Evolutionary conservation across 306 rosid genomes (phyloP).

Genomic region (Cucurbita pepo): DNA sequence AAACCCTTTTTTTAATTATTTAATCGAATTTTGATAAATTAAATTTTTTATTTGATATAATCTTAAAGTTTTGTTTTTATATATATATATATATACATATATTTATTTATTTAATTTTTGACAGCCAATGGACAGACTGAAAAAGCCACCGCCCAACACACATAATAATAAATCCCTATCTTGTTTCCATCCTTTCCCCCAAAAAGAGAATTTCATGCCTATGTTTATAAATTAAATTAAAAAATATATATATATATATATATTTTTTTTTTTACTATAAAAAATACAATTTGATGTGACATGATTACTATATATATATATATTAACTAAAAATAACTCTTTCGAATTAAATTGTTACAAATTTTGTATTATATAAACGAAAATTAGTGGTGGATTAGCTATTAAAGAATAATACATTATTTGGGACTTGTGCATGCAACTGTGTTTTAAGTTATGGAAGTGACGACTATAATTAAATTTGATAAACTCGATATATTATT

Average conservation of each 20-base stretch:
- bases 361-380: no score
- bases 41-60: no score
- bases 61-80: no score
- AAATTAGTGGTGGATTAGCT: neutral
- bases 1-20: no score
- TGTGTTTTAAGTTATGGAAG: neutral
- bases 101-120: neutral
- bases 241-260: no score
- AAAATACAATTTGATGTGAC: neutral
- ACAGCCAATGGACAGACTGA: neutral
- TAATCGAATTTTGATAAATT: no score
- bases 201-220: neutral
- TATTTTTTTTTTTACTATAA: neutral
- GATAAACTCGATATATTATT: neutral
- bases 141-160: conserved; percentile 8
- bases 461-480: neutral
- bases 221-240: neutral
- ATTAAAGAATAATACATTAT: neutral
- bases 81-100: no score
- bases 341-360: no score
- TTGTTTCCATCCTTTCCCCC: neutral
- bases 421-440: neutral
- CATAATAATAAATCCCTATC: neutral
- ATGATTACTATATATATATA: no score
- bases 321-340: no score